Percentiles rank a stretch among this genome's conserved stretches.
Conservation (phyloP, 2,329 filamentous ascomycete genomes). For the Xylariaceae sp. region DNA sequence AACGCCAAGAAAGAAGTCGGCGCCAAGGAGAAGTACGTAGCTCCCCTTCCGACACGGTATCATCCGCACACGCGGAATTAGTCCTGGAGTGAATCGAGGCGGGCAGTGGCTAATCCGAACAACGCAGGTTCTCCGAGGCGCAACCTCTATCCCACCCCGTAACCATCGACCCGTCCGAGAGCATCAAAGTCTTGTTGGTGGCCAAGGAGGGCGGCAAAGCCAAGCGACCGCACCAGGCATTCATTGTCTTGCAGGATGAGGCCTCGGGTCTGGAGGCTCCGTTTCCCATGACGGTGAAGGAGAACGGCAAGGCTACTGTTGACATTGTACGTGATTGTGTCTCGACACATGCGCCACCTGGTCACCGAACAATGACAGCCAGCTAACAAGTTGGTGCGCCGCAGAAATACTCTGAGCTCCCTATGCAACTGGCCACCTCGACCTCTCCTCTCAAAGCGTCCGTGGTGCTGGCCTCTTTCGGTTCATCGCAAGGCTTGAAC, state of each 20-base stretch:
- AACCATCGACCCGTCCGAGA: conserved; percentile 62
- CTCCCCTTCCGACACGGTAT: conserved; percentile 3
- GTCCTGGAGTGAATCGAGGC: not conserved
- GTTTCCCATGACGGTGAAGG: conserved; percentile 78
- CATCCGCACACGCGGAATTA: not conserved
- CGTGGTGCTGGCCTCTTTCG: conserved; percentile 82
- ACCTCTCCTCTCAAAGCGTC: conserved; percentile 69
- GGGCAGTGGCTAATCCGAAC: conserved; percentile 4
- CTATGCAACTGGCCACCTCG: conserved; percentile 70
- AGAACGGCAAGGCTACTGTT: conserved; percentile 79
- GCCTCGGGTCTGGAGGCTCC: conserved; percentile 77
- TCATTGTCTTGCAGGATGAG: conserved; percentile 75
- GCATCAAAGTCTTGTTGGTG: conserved; percentile 77
- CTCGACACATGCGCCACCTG: not conserved
- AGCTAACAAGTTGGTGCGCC: not conserved
- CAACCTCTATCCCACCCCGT: conserved; percentile 61
- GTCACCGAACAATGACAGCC: not conserved
- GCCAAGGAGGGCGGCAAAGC: conserved; percentile 71
- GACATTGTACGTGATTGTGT: conserved; percentile 63
- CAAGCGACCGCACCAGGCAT: conserved; percentile 90
- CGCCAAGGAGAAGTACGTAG: conserved; percentile 62
- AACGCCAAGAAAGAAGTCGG: conserved; percentile 59
- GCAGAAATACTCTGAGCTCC: conserved; percentile 85
- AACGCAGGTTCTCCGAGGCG: conserved; percentile 53
- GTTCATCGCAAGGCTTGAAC: conserved; percentile 63